Evolutionary conservation across 306 rosid species (phyloP), one percentile per base, ranked within the genome.

Genomic region (Cicer cuneatum): DNA sequence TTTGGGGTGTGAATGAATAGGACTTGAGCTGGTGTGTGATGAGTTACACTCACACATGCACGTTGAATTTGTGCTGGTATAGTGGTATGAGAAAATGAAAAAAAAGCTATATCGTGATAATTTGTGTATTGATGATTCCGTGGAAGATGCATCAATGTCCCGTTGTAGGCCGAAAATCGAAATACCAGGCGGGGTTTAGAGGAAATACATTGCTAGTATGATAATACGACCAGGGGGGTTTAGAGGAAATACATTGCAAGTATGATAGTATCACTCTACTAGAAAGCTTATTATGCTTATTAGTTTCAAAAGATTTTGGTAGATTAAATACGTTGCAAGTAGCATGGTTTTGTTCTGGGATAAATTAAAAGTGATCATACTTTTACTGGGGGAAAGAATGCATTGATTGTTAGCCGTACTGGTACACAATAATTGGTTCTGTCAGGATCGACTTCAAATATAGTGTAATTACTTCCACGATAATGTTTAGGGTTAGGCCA

Each of bases 221-320:
- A 37, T 35, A 35, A 19, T 35, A 33, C n/a, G n/a, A n/a, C n/a
- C n/a, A n/a, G 45, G 12, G 42, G 15, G 8, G n/a, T 47, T 42
- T 54, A 47, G 49, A 56, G 15, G 78, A 58, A 60, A 12, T 14
- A 14, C n/a, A 61, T 4, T 61, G 24, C 12, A 14, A 61, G 46
- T 38, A 38, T 16, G 13, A 38, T 38, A 38, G 46, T 38, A 35
- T 61, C 6, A 37, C 12, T 60, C 19, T 60, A 8, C 21, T 60
- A 14, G 45, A 7, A 35, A 18, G 8, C 33, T 63, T 40, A 16
- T 40, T 39, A 9, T 39, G 33, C 33, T 39, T 39, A 4, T 8
- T 63, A 63, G 42, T 60, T 66, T 49, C 33, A 29, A 41, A 43
- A 48, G 72, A 65, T 58, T 58, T 72, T 0, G 3, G 69, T 69